Base-by-base conservation (phyloP, 257 asterid species). In the Scutellaria barbata region DNA sequence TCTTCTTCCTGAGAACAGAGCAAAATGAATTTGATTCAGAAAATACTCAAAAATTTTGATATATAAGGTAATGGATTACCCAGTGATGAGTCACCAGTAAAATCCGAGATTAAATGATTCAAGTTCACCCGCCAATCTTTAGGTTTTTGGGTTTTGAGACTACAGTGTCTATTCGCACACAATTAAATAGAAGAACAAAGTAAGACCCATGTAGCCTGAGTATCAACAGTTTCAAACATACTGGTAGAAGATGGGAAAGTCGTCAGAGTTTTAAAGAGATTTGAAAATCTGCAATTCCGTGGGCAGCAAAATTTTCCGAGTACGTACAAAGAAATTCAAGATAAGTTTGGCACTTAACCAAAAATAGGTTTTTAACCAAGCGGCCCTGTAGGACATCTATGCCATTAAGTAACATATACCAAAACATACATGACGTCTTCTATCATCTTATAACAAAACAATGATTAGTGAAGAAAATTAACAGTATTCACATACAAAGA, bases 1-100 rank as follows among this genome's bases (percentile, higher is more conserved):
- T 76, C 75, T 60, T 74, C 66, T 42, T 64, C 79, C 83, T 77
- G 74, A 75, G 45, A 52, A 75, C 53, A 62, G 66, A 74, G 61
- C 69, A 79, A 25, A 11, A 60, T 39, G 60, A 58, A 12, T 39
- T 72, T 22, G 52, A 68, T 60, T 37, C 57, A 47, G 41, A 63
- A 61, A 20, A 1, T 13, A 41, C 20, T 40, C 60, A 50, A 50
- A 54, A 18, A 54, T 51, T 40, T 40, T 25, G n/a, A 33, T 22
- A 43, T 22, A 43, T 14, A 30, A 37, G 10, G 40, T 46, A 47
- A 69, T 11, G 54, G 40, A 40, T 73, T 64, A 47, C 13, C 8
- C 51, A 39, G 42, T 42, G 63, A 68, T 52, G 62, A 72, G 43
- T 59, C 53, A 17, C 66, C 16, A 17, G 46, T 54, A 69, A 30